Base-by-base conservation (phyloP, 495 filamentous ascomycete species). In the Penicillium angulare region DNA sequence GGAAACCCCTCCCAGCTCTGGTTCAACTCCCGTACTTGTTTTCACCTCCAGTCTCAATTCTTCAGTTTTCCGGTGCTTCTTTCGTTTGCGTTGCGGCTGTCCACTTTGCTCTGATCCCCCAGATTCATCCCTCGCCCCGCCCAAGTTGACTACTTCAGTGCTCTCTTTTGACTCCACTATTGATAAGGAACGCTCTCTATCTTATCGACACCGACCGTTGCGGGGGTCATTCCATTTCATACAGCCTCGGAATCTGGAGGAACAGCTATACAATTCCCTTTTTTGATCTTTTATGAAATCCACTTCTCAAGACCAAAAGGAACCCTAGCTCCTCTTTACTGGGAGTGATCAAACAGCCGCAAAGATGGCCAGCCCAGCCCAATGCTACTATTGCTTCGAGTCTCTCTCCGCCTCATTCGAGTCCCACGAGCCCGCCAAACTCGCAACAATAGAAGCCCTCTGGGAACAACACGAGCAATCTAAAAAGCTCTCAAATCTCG, bases 311-410 rank as follows among this genome's bases (percentile, higher is more conserved):
- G 8, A 46, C 15, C 15, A 47, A 18, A 24, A 20, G 13, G 9
- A 40, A 40, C n/a, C n/a, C n/a, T n/a, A n/a, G 15, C 15, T 41
- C 52, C 6, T 40, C 16, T 26, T 34, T n/a, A 20, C 39, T 9
- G 27, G 27, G 27, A 31, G 27, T 31, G 27, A 31, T 31, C 29
- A 48, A 47, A 7, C 40, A 33, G 15, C n/a, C 35, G 26, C 41
- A 46, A 52, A 35, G 13, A 98, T 97, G 92, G 91, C 93, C 21
- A 86, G 84, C 33, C 64, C 79, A 41, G 84, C 84, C 34, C 92
- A 97, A 59, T 97, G 92, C 64, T 84, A 88, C 50, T 95, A 84
- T 71, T 95, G 90, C 73, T 97, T 97, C 78, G 92, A 98, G 68
- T 73, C 75, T 16, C 87, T 98, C 5, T 63, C 76, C 13, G 82